Evolutionary conservation across 805 yeast species (phyloP).

Genomic region (Candida rishiriensis): DNA sequence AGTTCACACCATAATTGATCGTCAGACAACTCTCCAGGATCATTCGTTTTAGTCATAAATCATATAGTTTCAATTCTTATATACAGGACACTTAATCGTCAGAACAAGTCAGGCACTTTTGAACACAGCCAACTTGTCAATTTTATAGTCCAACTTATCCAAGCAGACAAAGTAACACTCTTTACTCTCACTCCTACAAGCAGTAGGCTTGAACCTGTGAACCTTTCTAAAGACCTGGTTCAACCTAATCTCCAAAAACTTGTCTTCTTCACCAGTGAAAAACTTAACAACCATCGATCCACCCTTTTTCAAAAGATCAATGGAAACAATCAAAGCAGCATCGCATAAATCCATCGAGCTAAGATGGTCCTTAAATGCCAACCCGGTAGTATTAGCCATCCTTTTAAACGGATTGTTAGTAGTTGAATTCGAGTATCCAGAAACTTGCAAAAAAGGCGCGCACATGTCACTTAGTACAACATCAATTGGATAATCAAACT

Average conservation of each 20-base stretch:
- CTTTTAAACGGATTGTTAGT: constrained; percentile 78
- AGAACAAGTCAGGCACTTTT: constrained; percentile 8
- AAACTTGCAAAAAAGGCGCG: constrained; percentile 53
- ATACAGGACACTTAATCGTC: too few relatives aligned
- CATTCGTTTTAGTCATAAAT: too few relatives aligned
- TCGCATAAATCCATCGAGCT: constrained; percentile 89
- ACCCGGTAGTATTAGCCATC: constrained; percentile 92
- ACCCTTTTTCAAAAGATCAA: constrained; percentile 60
- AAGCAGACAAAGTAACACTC: constrained; percentile 79
- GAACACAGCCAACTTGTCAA: constrained; percentile 44
- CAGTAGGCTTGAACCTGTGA: constrained; percentile 68
- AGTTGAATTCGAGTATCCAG: constrained; percentile 54
- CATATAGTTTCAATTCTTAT: too few relatives aligned
- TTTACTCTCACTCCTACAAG: constrained; percentile 73
- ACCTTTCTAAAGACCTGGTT: constrained; percentile 58
- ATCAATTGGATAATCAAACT: constrained; percentile 50
- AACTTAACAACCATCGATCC: constrained; percentile 82
- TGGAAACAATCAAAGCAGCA: constrained; percentile 77
- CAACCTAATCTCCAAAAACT: constrained; percentile 54
- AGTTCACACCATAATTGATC: neutral
- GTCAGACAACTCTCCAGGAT: too few relatives aligned
- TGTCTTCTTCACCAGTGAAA: constrained; percentile 79
- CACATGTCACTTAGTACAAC: constrained; percentile 79
- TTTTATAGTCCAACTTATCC: constrained; percentile 36
- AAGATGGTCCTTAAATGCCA: constrained; percentile 73